Percentiles rank a stretch among this genome's conserved stretches.
Evolutionary conservation across 1,139 yeast genomes (phyloP).

Genomic region (Taphrina flavorubra): DNA sequence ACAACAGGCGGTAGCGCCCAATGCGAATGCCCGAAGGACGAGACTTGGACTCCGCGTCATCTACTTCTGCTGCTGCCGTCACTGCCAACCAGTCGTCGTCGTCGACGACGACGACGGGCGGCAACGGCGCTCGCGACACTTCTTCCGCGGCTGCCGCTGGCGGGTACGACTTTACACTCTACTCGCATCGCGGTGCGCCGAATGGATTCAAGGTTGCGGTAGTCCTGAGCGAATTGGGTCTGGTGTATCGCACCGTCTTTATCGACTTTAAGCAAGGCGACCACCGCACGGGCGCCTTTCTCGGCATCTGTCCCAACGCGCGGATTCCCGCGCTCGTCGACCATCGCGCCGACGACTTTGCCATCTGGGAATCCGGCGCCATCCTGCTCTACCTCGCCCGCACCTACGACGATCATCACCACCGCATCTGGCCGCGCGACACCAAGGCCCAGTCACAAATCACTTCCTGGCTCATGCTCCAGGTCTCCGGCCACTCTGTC

Average conservation of each 20-base stretch:
- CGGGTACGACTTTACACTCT: conserved; percentile 43
- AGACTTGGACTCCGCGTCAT: conserved; percentile 6
- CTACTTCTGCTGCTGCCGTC: not conserved
- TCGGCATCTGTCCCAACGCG: conserved; percentile 65
- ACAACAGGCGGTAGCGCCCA: not conserved
- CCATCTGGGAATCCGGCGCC: conserved; percentile 65
- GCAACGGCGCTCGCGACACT: too few species aligned
- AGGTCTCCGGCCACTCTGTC: conserved; percentile 29
- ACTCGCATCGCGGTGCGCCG: conserved; percentile 46
- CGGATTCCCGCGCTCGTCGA: conserved; percentile 65
- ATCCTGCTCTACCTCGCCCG: conserved; percentile 63
- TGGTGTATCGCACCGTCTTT: conserved; percentile 78
- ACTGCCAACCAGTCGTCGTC: too few species aligned
- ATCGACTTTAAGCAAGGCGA: conserved; percentile 64
- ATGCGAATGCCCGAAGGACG: conserved; percentile 21
- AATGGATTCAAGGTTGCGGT: conserved; percentile 62
- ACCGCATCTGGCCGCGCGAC: conserved; percentile 51
- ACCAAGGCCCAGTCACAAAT: conserved; percentile 45
- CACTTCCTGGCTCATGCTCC: conserved; percentile 45
- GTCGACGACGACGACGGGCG: too few species aligned
- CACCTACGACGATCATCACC: conserved; percentile 56
- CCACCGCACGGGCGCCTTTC: conserved; percentile 61
- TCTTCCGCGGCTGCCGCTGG: too few species aligned
- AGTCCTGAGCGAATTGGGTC: conserved; percentile 79
- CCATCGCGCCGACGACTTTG: conserved; percentile 52